Conservation (phyloP, 2,329 filamentous ascomycete species). For the Geosmithia putterillii region DNA sequence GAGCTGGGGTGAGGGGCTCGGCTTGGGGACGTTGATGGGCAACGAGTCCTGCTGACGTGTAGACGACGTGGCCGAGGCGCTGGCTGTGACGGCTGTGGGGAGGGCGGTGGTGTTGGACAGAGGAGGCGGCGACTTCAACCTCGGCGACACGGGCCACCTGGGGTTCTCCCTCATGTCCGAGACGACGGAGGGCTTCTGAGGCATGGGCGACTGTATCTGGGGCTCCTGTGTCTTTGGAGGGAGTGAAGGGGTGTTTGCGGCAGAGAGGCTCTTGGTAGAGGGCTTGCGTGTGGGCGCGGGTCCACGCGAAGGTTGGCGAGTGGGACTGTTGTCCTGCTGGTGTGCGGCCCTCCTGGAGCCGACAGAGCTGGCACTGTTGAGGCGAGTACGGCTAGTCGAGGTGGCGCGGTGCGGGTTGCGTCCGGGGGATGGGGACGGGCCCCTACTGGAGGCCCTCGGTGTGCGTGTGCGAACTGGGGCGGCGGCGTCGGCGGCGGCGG, state of each 20-base stretch:
- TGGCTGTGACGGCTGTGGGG: not conserved
- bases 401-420: constrained; percentile 23
- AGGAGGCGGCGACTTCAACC: constrained; percentile 66
- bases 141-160: constrained; percentile 67
- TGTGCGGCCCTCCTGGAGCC: constrained; percentile 44
- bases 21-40: constrained; percentile 38
- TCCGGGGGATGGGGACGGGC: constrained; percentile 38
- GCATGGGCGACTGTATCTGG: constrained; percentile 45
- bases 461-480: not conserved
- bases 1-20: constrained; percentile 33
- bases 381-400: constrained; percentile 19
- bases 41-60: constrained; percentile 38
- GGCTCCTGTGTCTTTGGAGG: constrained; percentile 49
- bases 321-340: constrained; percentile 49
- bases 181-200: constrained; percentile 48
- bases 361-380: constrained; percentile 32
- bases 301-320: constrained; percentile 31
- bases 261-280: constrained; percentile 55
- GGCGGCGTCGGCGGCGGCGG: not conserved
- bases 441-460: constrained; percentile 14
- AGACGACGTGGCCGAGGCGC: constrained; percentile 25
- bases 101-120: constrained; percentile 32
- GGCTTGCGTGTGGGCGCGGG: constrained; percentile 48
- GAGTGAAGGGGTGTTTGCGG: constrained; percentile 54
- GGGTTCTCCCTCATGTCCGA: constrained; percentile 44